Evolutionary conservation across 1,284 basidiomycete species (phyloP), one percentile per base, ranked within the genome.

Genomic region (Rhodotorula sp.): DNA sequence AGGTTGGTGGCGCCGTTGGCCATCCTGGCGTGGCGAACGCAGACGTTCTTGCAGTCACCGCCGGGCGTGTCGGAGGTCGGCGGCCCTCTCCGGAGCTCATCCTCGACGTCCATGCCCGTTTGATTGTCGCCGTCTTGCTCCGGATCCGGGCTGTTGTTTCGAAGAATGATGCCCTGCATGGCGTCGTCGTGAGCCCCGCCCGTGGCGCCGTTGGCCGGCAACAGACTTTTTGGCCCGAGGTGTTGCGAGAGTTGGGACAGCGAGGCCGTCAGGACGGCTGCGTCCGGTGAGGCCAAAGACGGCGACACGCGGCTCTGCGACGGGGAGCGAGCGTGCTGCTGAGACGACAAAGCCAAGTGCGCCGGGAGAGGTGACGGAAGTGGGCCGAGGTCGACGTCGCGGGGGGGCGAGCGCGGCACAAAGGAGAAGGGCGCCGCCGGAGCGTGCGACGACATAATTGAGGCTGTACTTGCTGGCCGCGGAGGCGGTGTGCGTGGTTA

Each of bases 1-100:
- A 91, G 83, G 79, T 92, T 96, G 42, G 90, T 93, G 30, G 93
- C 93, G 80, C 96, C 90, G 82, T 99, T 95, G 14, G 96, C 96
- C 91, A 97, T 99, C 60, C 95, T 86, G 82, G 96, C 92, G 82
- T 99, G 95, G 53, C 93, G 83, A 17, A 93, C 87, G 79, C 93
- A 95, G 20, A 95, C 84, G 81, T 91, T 93, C 61, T 89, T 84
- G 84, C 83, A 29, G 84, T 85, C 75, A 18, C 77, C 77, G 30
- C 74, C 75, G 6, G 78, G 76, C 24, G 69, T 76, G 56, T 76
- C 75, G 4, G 62, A 53, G 26, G 65, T 55, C 0, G 75, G 70
- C 33, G 75, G 75, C 0, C 73, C 74, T 14, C 74, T 45, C n/a
- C 73, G 46, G 54, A 71, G 59, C 46, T 64, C 71, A 46, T 76